Base-by-base conservation (phyloP, 2,329 filamentous ascomycete genomes). In the Colletotrichum sp. region DNA sequence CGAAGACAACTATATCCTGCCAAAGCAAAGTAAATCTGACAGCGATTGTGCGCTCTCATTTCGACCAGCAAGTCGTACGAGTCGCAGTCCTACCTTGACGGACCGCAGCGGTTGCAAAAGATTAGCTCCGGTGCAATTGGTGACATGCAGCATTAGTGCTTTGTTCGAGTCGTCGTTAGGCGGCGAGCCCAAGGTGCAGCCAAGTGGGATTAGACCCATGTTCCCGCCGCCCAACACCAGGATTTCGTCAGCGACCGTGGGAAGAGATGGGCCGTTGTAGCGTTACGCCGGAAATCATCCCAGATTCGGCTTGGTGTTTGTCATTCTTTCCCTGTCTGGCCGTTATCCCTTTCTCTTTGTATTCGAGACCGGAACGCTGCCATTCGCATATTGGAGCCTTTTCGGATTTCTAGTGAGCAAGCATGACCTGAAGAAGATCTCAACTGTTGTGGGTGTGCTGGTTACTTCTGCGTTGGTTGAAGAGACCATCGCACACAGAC, bases 111-210 rank as follows among this genome's bases (percentile, higher is more conserved):
- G 66, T 71, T 67, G 36, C 71, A 75, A 60, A 75, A 71, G 10
- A 75, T 72, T 76, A 67, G 72, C 66, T 64, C 75, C 36, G 44
- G 44, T 71, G 52, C 32, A 71, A 68, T 52, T 71, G 66, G 75
- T 76, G 75, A 76, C 71, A 76, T 76, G 75, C 75, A 76, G 71
- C 60, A 24, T 76, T 76, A 65, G 74, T 74, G 65, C 64, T 74
- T 60, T 57, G 59, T 74, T 65, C 63, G 57, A 72, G 64, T 68
- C 65, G 74, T 65, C 59, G n/a, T 28, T 62, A 24, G 66, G 36
- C 62, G 24, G 44, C 72, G 32, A 75, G 36, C 63, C 66, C 71
- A 75, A 71, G 66, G 60, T 49, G 60, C 75, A 71, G 67, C 71
- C 67, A 71, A 71, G 66, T 44, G 75, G 72, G 44, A 71, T 71